phyloP scores from a whole-genome alignment of 345 rosid genomes.

The Aquilaria sinensis region DNA sequence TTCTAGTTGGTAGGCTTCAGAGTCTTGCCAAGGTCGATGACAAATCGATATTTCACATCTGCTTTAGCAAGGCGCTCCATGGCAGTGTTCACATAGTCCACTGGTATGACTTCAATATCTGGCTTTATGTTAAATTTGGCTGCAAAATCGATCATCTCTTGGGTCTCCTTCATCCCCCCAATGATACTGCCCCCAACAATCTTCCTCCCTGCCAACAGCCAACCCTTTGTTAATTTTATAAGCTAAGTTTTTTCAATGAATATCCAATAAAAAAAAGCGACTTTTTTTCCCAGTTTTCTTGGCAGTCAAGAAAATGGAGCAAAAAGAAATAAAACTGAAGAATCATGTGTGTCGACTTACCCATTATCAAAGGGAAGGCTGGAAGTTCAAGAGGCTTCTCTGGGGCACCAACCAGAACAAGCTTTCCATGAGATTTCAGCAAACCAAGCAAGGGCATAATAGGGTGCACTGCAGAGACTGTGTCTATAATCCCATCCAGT shows the following conservation, averaged over 20 bases:
- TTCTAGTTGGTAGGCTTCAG: slow-evolving; percentile 18
- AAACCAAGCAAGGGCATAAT: slow-evolving; percentile 23
- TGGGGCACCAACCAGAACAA: slow-evolving; percentile 25
- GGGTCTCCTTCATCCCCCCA: slow-evolving; percentile 54
- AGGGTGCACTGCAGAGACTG: slow-evolving; percentile 23
- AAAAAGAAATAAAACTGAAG: too few species aligned
- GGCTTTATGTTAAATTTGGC: slow-evolving; percentile 39
- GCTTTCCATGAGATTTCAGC: slow-evolving; percentile 27
- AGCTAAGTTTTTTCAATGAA: neutral
- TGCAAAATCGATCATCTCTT: slow-evolving; percentile 53
- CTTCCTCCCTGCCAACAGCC: slow-evolving; percentile 34
- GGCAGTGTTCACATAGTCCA: slow-evolving; percentile 44
- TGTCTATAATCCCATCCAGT: slow-evolving; percentile 39
- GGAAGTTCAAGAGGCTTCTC: slow-evolving; percentile 31
- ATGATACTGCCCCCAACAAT: slow-evolving; percentile 32
- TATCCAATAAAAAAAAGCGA: too few species aligned
- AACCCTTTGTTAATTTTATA: neutral
- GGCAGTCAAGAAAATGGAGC: neutral
- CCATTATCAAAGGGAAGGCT: slow-evolving; percentile 16
- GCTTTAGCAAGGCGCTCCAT: slow-evolving; percentile 37
- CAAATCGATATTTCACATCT: slow-evolving; percentile 54
- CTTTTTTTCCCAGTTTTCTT: too few species aligned
- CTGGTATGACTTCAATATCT: slow-evolving; percentile 41
- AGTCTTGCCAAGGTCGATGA: slow-evolving; percentile 51
- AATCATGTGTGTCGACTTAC: slow-evolving; percentile 3